These are phyloP conservation scores for Iris macrosiphon DNA, from an alignment of 106 monocot species.

Conservation along the genomic window DNA sequence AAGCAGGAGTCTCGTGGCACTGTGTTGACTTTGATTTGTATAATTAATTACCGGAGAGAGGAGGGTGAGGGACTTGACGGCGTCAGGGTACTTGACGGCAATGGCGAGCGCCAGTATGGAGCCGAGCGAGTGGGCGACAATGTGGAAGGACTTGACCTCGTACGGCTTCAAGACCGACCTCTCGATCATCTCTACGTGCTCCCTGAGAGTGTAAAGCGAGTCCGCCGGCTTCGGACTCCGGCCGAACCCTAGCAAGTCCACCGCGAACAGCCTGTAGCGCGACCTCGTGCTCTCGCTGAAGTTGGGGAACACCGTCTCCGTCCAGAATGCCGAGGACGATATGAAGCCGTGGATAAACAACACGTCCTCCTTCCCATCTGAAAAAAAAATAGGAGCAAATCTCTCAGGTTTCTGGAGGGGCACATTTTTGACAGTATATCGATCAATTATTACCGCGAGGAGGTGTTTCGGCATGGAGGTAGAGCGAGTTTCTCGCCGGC, in stretches of 20 bases:
- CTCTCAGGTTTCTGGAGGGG: too few relatives aligned
- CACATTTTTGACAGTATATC: too few relatives aligned
- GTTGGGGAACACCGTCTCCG: slow-evolving; percentile 15
- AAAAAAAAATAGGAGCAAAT: too few relatives aligned
- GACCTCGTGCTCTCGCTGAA: neutral
- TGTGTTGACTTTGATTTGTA: too few relatives aligned
- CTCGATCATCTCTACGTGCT: slow-evolving; percentile 15
- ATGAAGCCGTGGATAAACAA: slow-evolving; percentile 14
- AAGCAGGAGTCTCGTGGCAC: too few relatives aligned
- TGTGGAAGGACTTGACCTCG: slow-evolving; percentile 12
- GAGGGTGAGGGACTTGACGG: slow-evolving; percentile 11
- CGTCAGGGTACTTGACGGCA: slow-evolving; percentile 11
- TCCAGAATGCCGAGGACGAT: slow-evolving; percentile 17
- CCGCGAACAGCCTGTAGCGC: slow-evolving; percentile 4
- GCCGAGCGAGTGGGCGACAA: slow-evolving; percentile 16
- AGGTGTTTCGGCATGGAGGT: slow-evolving; percentile 23
- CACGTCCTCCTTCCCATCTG: slow-evolving; percentile 7
- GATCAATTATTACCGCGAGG: slow-evolving; percentile 15
- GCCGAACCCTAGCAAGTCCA: slow-evolving; percentile 9
- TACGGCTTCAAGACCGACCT: neutral
- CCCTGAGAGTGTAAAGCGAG: slow-evolving; percentile 9
- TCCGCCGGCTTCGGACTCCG: slow-evolving; percentile 12
- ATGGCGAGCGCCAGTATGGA: slow-evolving; percentile 13
- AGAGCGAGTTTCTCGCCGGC: slow-evolving; percentile 7
- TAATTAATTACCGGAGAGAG: slow-evolving; percentile 11